Evolutionary conservation across 1,139 yeast genomes (phyloP).

Genomic region (Arxiozyma heterogenica): DNA sequence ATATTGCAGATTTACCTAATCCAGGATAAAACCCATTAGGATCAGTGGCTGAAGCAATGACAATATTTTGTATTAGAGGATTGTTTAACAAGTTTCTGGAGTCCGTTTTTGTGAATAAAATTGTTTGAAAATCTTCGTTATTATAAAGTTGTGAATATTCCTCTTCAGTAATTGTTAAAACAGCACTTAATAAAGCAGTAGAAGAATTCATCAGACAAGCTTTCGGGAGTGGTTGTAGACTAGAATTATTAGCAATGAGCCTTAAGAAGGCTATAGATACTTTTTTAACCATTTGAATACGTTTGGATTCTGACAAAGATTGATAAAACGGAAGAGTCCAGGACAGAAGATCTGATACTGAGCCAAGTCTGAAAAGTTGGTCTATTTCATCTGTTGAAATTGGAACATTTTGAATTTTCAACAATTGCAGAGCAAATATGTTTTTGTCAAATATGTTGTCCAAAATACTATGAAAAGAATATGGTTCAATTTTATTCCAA

Average conservation of each 20-base stretch:
- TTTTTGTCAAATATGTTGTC: slow-evolving; percentile 39
- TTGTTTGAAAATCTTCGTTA: slow-evolving; percentile 30
- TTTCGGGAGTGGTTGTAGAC: slow-evolving; percentile 24
- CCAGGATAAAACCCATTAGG: slow-evolving; percentile 29
- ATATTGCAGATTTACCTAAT: slow-evolving; percentile 23
- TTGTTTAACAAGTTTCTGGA: slow-evolving; percentile 36
- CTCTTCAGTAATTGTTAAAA: slow-evolving; percentile 23
- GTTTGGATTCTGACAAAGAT: slow-evolving; percentile 26
- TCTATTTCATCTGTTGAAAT: slow-evolving; percentile 29
- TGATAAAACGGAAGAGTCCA: slow-evolving; percentile 31
- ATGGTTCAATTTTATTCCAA: slow-evolving; percentile 47
- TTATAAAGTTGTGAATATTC: slow-evolving; percentile 23
- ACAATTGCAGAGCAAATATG: slow-evolving; percentile 19
- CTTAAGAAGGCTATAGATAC: slow-evolving; percentile 28
- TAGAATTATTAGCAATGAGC: slow-evolving; percentile 22
- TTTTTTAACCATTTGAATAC: slow-evolving; percentile 31
- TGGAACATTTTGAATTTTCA: slow-evolving; percentile 22
- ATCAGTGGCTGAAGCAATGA: slow-evolving; percentile 34
- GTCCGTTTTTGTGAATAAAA: slow-evolving; percentile 37
- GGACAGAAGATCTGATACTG: slow-evolving; percentile 29
- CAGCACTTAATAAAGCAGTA: slow-evolving; percentile 26
- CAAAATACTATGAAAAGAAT: slow-evolving; percentile 42
- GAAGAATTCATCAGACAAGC: slow-evolving; percentile 31
- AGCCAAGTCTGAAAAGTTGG: slow-evolving; percentile 21
- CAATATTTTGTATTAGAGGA: slow-evolving; percentile 31